Percentiles rank a stretch among this genome's conserved stretches.
Conservation (phyloP, 495 filamentous ascomycete genomes). For the Bathelium albidoporum region DNA sequence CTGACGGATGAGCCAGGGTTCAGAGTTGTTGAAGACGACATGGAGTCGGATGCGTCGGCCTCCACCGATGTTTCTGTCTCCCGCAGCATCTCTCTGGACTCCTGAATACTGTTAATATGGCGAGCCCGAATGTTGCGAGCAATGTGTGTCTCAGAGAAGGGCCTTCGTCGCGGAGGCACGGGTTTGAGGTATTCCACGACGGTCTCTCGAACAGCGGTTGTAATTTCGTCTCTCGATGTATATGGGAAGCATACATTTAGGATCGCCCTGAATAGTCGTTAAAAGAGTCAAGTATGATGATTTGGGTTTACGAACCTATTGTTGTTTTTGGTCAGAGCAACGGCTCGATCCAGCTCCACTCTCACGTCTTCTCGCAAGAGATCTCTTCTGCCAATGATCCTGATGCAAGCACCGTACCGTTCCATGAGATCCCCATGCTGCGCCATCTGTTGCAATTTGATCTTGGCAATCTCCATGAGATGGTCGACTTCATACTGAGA, state of each 20-base stretch:
- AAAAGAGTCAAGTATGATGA: background rate
- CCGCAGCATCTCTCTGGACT: background rate
- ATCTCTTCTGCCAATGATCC: constrained; percentile 71
- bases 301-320: constrained; percentile 42
- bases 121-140: constrained; percentile 64
- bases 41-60: constrained; percentile 26
- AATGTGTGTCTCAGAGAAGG: constrained; percentile 81
- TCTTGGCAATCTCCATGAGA: constrained; percentile 94
- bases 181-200: constrained; percentile 72
- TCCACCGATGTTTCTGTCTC: constrained; percentile 26
- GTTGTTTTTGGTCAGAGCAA: constrained; percentile 74
- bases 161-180: constrained; percentile 39
- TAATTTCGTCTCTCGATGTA: constrained; percentile 92
- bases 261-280: constrained; percentile 44
- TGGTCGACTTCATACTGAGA: constrained; percentile 97
- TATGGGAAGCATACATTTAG: constrained; percentile 97
- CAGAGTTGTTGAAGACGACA: constrained; percentile 46
- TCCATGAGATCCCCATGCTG: constrained; percentile 92
- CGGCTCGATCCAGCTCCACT: constrained; percentile 72
- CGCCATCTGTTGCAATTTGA: constrained; percentile 79
- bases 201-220: constrained; percentile 75
- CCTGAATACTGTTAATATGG: constrained; percentile 9
- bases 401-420: constrained; percentile 78
- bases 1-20: constrained; percentile 31
- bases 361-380: constrained; percentile 77